phyloP scores from a whole-genome alignment of 257 asterid genomes.

The Scutellaria barbata region DNA sequence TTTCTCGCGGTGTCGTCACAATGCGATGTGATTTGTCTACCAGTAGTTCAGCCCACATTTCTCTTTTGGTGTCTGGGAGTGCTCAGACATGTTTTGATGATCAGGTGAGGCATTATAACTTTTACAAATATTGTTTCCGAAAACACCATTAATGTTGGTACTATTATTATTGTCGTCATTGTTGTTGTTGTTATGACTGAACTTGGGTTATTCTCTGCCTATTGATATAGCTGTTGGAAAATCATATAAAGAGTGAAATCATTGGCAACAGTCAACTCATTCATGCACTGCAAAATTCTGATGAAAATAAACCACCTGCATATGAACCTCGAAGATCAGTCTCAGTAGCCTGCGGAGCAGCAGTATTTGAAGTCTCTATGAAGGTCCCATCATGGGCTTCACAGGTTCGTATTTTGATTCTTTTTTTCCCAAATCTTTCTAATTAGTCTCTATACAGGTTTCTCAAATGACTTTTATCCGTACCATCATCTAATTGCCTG shows the following conservation, averaged over 20 bases:
- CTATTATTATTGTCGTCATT: background rate
- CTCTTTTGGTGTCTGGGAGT: conserved; percentile 94
- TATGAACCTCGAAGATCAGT: conserved; percentile 89
- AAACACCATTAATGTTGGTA: background rate
- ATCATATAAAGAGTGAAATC: conserved; percentile 93
- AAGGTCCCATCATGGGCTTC: conserved; percentile 97
- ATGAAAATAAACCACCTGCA: conserved; percentile 56
- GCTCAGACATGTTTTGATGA: conserved; percentile 98
- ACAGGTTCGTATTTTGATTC: conserved; percentile 58
- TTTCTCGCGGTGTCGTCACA: conserved; percentile 97
- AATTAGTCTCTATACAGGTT: background rate
- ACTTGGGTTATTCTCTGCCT: conserved; percentile 15
- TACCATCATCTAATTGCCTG: background rate
- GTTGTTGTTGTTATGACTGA: conserved; percentile 8
- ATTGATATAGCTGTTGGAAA: conserved; percentile 72
- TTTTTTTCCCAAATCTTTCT: background rate
- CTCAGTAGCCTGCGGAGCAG: conserved; percentile 93
- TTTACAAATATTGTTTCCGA: background rate
- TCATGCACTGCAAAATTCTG: conserved; percentile 58
- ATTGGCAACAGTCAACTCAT: conserved; percentile 74
- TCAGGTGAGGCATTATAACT: conserved; percentile 54
- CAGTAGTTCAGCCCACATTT: conserved; percentile 89
- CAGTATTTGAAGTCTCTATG: conserved; percentile 86
- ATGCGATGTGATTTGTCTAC: conserved; percentile 98
- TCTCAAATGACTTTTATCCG: background rate